phyloP scores from a whole-genome alignment of 106 monocot genomes.

The Alisma plantagoaquatica region DNA sequence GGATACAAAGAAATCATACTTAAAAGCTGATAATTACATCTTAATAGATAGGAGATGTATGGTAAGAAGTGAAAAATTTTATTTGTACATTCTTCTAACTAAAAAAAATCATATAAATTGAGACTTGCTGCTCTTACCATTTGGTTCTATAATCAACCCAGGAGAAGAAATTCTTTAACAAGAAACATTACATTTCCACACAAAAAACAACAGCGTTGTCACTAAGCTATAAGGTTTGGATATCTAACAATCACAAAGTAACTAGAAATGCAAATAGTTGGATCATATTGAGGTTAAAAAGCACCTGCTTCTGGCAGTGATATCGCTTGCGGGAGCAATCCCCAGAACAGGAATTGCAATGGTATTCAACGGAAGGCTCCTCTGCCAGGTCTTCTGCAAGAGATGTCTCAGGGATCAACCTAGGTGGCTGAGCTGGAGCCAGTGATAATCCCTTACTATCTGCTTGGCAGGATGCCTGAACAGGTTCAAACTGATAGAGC shows the following conservation, averaged over 20 bases:
- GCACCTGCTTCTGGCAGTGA: constrained; percentile 95
- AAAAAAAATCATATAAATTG: no score
- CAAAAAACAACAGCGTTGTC: background rate
- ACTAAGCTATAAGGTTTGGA: background rate
- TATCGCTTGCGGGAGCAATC: constrained; percentile 95
- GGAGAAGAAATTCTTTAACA: background rate
- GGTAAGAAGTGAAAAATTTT: no score
- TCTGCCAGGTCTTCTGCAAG: constrained; percentile 47
- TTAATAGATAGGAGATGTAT: no score
- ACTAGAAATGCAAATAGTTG: no score
- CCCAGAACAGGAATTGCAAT: constrained; percentile 90
- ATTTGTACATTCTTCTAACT: no score
- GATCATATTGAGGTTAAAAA: no score
- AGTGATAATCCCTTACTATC: no score
- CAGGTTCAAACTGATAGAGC: constrained; percentile 65
- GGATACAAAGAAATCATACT: no score
- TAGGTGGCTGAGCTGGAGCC: constrained; percentile 19
- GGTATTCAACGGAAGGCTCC: constrained; percentile 90
- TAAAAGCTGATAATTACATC: no score
- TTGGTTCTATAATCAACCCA: no score
- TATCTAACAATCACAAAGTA: no score
- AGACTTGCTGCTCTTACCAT: no score
- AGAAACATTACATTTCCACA: background rate
- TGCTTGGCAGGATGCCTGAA: constrained; percentile 16
- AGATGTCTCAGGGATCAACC: constrained; percentile 48